Conservation (phyloP, 495 filamentous ascomycete genomes). For the Pseudomonodictys pantanalensis region DNA sequence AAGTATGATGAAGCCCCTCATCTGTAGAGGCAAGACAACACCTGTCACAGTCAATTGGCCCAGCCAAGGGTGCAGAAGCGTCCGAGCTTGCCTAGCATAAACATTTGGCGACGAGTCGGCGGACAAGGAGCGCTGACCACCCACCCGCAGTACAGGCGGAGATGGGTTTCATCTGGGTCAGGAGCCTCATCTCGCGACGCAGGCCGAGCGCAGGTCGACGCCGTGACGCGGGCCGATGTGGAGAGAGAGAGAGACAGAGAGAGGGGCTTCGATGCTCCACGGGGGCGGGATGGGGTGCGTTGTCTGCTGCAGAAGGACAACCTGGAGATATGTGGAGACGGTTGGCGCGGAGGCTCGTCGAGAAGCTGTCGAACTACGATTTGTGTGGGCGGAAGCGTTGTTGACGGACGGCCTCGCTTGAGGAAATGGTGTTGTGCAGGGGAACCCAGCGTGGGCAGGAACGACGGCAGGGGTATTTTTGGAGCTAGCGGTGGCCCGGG, state of each 20-base stretch:
- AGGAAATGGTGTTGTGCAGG: neutral
- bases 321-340: too few species aligned
- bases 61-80: neutral
- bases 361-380: too few species aligned
- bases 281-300: too few species aligned
- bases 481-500: neutral
- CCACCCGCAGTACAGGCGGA: neutral
- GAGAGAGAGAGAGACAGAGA: too few species aligned
- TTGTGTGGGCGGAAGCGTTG: neutral
- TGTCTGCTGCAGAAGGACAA: too few species aligned
- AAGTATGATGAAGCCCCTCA: constrained; percentile 9
- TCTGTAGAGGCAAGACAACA: constrained; percentile 12
- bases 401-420: neutral
- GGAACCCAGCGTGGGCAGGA: neutral
- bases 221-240: neutral
- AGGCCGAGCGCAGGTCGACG: neutral
- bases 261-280: too few species aligned
- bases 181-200: constrained; percentile 3
- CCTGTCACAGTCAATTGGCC: neutral
- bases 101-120: neutral
- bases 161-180: neutral
- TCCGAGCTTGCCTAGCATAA: constrained; percentile 1
- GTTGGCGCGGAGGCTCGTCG: too few species aligned
- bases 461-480: neutral
- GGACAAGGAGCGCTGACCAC: constrained; percentile 12